Base-by-base conservation (phyloP, 2,329 filamentous ascomycete species). In the Calonectria multiphialidica region DNA sequence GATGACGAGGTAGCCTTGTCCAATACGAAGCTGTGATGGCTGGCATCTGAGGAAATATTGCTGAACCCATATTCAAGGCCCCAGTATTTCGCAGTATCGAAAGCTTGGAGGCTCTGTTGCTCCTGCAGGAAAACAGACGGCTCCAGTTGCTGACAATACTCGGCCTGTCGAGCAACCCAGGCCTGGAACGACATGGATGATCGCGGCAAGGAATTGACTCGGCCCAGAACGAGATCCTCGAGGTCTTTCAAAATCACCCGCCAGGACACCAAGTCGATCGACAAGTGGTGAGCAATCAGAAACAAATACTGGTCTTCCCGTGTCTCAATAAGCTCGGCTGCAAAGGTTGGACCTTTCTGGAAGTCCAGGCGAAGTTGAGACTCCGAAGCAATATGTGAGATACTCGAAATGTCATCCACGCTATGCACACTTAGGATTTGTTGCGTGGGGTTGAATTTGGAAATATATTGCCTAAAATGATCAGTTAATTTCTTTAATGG, bases 241-340 rank as follows among this genome's bases (percentile, higher is more conserved):
- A 68, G 53, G 9, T 70, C 67, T 33, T 65, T 45, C 2, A 70
- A 44, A 9, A 70, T 33, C 10, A 70, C 25, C 37, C 59, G 42
- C 67, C 67, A 70, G 6, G 67, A 70, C 21, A 70, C 67, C 28
- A 70, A n/a, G 44, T 70, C 67, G 1, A 70, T 49, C 7, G 57
- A 35, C 5, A 70, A 37, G 23, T 70, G 67, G n/a, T 70, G 67
- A 33, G 40, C 28, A 3, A 35, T 45, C 7, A 70, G 18, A n/a
- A 70, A 65, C 5, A 70, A 33, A 8, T 23, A 37, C 25, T 70
- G 47, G n/a, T 42, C 18, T 10, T 33, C 21, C 28, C 28, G 23
- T 13, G 53, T 40, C 18, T 53, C 28, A 10, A 69, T 55, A 3
- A 69, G 57, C 2, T 45, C 57, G 18, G 45, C 66, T 44, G 47